phyloP scores from a whole-genome alignment of 495 filamentous ascomycete species.

The Tuber borchii region DNA sequence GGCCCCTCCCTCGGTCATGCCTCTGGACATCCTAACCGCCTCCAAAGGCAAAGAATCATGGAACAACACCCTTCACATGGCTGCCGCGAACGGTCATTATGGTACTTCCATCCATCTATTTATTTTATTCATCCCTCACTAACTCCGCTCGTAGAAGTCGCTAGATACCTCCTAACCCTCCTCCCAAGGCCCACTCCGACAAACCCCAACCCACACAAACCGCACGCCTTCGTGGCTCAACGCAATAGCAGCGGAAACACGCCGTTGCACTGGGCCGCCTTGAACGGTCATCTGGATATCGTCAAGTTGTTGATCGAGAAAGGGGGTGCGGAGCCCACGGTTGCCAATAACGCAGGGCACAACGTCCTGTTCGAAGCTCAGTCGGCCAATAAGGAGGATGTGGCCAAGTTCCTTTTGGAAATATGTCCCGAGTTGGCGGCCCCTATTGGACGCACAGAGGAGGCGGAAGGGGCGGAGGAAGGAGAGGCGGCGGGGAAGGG shows the following conservation, averaged over 20 bases:
- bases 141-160: conserved; percentile 44
- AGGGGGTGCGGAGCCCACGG: conserved; percentile 61
- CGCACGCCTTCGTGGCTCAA: conserved; percentile 54
- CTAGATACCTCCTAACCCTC: conserved; percentile 49
- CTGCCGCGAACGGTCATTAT: conserved; percentile 76
- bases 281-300: conserved; percentile 74
- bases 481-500: not conserved
- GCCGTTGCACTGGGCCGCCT: conserved; percentile 80
- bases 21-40: conserved; percentile 52
- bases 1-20: not conserved
- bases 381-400: conserved; percentile 59
- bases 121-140: not conserved
- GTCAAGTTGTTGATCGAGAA: conserved; percentile 68
- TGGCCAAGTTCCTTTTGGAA: conserved; percentile 60
- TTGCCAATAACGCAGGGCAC: conserved; percentile 74
- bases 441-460: conserved; percentile 48
- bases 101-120: conserved; percentile 49
- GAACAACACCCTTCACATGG: conserved; percentile 76
- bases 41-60: conserved; percentile 64
- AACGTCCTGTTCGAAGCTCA: conserved; percentile 82
- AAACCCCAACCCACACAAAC: conserved; percentile 35
- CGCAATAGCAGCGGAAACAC: conserved; percentile 79
- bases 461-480: conserved; percentile 34
- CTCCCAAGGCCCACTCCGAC: conserved; percentile 39
- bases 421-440: conserved; percentile 40